A percentile compares a stretch with the other conserved stretches of the same genome.
phyloP scores from a whole-genome alignment of 176 grass and related monocot genomes.

The Alopecurus myosuroides region DNA sequence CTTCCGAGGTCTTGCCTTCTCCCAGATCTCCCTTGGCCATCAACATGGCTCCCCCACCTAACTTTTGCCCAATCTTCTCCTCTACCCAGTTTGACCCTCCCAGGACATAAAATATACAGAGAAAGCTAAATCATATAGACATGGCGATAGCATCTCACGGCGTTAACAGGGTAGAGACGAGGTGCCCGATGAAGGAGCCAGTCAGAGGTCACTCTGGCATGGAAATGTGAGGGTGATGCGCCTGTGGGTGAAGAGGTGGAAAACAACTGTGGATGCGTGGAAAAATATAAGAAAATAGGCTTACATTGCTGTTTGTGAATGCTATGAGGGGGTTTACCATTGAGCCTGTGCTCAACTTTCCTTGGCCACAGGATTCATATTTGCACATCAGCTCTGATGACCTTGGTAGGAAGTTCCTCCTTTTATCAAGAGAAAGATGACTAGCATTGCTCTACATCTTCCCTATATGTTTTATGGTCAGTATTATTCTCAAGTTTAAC shows the following conservation, averaged over 20 bases:
- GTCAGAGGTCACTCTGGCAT: background rate
- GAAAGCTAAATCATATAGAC: background rate
- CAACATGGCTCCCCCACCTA: background rate
- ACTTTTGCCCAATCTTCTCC: background rate
- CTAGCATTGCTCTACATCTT: conserved; percentile 13
- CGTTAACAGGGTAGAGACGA: background rate
- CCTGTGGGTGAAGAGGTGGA: background rate
- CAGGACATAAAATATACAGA: background rate
- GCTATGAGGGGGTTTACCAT: background rate
- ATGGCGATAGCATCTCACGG: background rate
- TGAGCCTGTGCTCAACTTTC: background rate
- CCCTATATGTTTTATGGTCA: background rate
- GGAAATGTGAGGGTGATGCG: background rate
- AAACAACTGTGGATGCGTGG: background rate
- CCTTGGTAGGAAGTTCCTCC: background rate
- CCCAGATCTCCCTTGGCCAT: background rate
- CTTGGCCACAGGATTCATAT: background rate
- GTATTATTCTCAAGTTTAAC: background rate
- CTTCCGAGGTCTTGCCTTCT: background rate
- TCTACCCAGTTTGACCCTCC: background rate
- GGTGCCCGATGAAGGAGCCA: background rate
- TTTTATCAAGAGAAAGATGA: conserved; percentile 17
- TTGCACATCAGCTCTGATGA: background rate
- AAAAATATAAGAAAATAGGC: background rate
- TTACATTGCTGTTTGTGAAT: conserved; percentile 2